Conservation (phyloP, 345 rosid species). For the Moricandia moricandioides region DNA sequence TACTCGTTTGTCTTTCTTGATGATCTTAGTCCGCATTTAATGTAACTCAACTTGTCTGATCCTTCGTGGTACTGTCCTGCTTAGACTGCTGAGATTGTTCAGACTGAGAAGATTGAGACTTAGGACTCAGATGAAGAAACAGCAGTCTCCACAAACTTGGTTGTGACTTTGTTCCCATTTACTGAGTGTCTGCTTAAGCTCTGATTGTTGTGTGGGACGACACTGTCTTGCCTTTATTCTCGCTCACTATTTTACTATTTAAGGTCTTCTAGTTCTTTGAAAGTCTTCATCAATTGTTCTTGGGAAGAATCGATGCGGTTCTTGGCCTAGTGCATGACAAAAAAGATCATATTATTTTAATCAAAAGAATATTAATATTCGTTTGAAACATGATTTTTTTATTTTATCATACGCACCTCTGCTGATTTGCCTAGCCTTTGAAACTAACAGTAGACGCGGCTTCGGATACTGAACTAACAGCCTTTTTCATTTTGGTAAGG, state of each 20-base stretch:
- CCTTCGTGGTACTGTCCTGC: not conserved
- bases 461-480: not conserved
- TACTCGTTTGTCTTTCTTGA: slow-evolving; percentile 7
- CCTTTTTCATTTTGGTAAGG: not conserved
- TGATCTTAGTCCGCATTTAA: not conserved
- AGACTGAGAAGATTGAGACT: not conserved
- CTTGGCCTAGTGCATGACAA: not conserved
- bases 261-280: slow-evolving; percentile 21
- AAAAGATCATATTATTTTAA: not conserved
- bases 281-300: not conserved
- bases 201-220: slow-evolving; percentile 22
- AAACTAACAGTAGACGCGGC: not conserved
- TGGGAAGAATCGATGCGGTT: not conserved
- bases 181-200: slow-evolving; percentile 28
- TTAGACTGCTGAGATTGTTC: not conserved
- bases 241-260: slow-evolving; percentile 16
- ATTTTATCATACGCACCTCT: slow-evolving; percentile 22
- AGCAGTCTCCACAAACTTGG: slow-evolving; percentile 33
- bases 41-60: not conserved
- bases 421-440: slow-evolving; percentile 4
- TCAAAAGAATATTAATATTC: not conserved
- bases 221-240: slow-evolving; percentile 1
- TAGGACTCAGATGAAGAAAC: not conserved
- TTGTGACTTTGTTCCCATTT: slow-evolving; percentile 32
- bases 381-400: not conserved